A percentile compares a stretch with the other conserved stretches of the same genome.
phyloP scores from a whole-genome alignment of 148 eudicot species.

The Arctostaphylos glauca region DNA sequence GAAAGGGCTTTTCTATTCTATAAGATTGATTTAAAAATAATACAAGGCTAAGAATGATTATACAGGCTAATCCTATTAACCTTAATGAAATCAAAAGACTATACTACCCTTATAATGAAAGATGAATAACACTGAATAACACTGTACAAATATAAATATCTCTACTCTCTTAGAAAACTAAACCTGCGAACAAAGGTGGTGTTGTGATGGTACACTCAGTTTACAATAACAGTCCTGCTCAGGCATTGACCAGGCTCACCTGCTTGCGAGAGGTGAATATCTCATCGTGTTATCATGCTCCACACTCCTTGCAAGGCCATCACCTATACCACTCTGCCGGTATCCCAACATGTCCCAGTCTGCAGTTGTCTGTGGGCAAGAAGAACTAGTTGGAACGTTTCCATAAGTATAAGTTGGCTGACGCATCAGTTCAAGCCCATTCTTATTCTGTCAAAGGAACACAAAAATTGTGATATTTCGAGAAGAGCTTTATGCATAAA shows the following conservation, averaged over 20 bases:
- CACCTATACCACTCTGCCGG: conserved; percentile 41
- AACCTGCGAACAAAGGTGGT: conserved; percentile 46
- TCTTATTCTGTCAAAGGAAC: too few relatives aligned
- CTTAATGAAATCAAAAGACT: too few relatives aligned
- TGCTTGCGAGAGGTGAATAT: conserved; percentile 63
- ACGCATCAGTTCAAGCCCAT: conserved; percentile 44
- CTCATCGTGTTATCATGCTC: conserved; percentile 53
- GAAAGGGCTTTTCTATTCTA: too few relatives aligned
- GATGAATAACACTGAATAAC: conserved; percentile 16
- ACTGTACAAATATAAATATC: neutral
- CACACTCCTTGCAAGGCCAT: conserved; percentile 35
- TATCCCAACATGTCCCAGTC: conserved; percentile 58
- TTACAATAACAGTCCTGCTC: conserved; percentile 34
- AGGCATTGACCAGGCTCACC: conserved; percentile 61
- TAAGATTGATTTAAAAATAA: too few relatives aligned
- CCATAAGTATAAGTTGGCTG: conserved; percentile 55
- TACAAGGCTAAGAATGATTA: too few relatives aligned
- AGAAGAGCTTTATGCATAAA: conserved; percentile 16
- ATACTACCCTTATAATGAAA: neutral
- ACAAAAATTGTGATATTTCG: neutral
- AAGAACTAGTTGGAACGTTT: conserved; percentile 35
- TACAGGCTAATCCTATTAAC: too few relatives aligned
- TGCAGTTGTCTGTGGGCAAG: conserved; percentile 47
- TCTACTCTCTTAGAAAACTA: conserved; percentile 15
- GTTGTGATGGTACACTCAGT: conserved; percentile 37